Conservation (phyloP, 768 basidiomycete genomes). For the Punctularia strigosozonata region DNA sequence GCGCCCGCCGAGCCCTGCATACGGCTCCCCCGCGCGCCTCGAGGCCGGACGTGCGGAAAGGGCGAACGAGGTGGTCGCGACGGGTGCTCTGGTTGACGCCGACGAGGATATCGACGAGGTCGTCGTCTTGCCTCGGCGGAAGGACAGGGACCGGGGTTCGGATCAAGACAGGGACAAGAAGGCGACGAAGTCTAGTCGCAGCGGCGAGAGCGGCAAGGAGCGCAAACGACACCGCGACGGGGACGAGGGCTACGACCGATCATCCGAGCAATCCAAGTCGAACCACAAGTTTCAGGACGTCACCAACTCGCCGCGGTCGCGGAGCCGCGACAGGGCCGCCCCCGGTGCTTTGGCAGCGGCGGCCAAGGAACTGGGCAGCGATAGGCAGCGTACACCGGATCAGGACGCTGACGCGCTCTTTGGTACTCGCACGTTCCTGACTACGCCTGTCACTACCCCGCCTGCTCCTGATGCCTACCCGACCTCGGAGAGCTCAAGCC, state of each 20-base stretch:
- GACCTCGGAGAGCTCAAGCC: slow-evolving; percentile 36
- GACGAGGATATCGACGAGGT: slow-evolving; percentile 19
- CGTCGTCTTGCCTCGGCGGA: slow-evolving; percentile 36
- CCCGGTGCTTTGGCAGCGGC: slow-evolving; percentile 22
- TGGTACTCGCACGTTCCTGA: slow-evolving; percentile 26
- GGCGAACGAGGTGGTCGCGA: slow-evolving; percentile 37
- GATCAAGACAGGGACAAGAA: slow-evolving; percentile 5
- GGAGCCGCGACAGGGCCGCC: slow-evolving; percentile 24
- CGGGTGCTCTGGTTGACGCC: slow-evolving; percentile 16
- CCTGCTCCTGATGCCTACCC: slow-evolving; percentile 28
- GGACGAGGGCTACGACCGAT: slow-evolving; percentile 18
- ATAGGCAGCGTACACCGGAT: too few relatives aligned
- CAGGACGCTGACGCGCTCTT: slow-evolving; percentile 17
- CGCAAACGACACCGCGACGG: slow-evolving; percentile 24
- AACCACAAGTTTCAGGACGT: slow-evolving; percentile 44
- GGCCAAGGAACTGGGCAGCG: too few relatives aligned
- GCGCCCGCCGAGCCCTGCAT: slow-evolving; percentile 55
- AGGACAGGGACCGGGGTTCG: slow-evolving; percentile 23
- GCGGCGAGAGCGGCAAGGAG: slow-evolving; percentile 23
- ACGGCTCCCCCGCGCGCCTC: slow-evolving; percentile 47
- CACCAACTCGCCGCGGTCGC: slow-evolving; percentile 41
- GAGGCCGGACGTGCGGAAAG: slow-evolving; percentile 44
- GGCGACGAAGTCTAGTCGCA: too few relatives aligned
- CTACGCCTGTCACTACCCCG: slow-evolving; percentile 33
- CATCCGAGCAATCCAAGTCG: neutral